Evolutionary conservation across 2,329 filamentous ascomycete genomes (phyloP).

Genomic region (Aspergillus tamarii): DNA sequence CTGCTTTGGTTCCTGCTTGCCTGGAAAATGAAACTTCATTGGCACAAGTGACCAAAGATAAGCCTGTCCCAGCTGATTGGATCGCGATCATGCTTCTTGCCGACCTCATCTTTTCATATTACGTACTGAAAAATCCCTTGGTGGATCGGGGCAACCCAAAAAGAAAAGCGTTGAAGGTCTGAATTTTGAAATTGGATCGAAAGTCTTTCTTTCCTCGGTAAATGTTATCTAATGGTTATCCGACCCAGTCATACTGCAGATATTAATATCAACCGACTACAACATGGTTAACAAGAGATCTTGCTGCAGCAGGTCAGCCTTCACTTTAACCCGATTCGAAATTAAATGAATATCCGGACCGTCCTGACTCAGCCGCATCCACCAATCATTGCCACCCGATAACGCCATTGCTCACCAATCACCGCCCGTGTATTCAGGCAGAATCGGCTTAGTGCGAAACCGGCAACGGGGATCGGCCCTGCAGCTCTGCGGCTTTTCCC

Average conservation of each 20-base stretch:
- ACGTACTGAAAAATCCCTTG: slow-evolving; percentile 33
- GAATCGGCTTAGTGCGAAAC: slow-evolving; percentile 27
- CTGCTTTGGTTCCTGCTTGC: slow-evolving; percentile 14
- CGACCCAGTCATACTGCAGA: not conserved
- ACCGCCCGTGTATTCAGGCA: not conserved
- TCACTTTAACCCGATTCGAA: not conserved
- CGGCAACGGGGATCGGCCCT: slow-evolving; percentile 34
- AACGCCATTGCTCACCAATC: slow-evolving; percentile 31
- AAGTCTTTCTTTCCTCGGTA: not conserved
- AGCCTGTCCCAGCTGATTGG: slow-evolving; percentile 36
- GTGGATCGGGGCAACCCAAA: slow-evolving; percentile 2
- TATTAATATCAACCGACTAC: not conserved
- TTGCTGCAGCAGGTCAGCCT: not conserved
- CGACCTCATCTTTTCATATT: slow-evolving; percentile 30
- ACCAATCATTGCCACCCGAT: slow-evolving; percentile 31
- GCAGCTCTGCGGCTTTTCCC: slow-evolving; percentile 26
- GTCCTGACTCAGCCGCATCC: not conserved
- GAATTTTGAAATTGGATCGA: not conserved
- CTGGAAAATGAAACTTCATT: not conserved
- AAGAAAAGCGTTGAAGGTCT: not conserved
- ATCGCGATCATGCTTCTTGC: slow-evolving; percentile 17
- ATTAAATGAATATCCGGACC: not conserved
- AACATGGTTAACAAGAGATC: not conserved
- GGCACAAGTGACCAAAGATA: slow-evolving; percentile 29
- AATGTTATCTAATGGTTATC: slow-evolving; percentile 3